phyloP scores from a whole-genome alignment of 1,284 basidiomycete species.

The Marasmius fiardii region DNA sequence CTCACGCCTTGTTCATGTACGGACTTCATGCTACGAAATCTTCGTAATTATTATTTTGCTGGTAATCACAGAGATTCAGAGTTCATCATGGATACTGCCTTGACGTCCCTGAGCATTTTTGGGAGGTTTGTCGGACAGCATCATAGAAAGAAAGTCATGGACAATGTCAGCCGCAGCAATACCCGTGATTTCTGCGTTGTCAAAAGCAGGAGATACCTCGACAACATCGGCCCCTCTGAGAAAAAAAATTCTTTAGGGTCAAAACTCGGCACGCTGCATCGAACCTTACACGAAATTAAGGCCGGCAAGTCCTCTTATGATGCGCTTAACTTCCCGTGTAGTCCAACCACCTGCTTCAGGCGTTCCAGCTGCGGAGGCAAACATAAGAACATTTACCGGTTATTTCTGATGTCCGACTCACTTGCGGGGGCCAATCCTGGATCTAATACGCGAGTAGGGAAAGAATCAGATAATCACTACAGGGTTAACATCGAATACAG shows the following conservation, averaged over 20 bases:
- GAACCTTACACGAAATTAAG: constrained; percentile 41
- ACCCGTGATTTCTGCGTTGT: constrained; percentile 53
- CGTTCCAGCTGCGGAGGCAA: constrained; percentile 39
- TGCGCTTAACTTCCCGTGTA: constrained; percentile 51
- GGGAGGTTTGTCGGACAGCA: constrained; percentile 30
- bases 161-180: constrained; percentile 61
- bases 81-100: neutral
- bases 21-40: constrained; percentile 10
- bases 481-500: neutral
- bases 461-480: neutral
- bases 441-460: constrained; percentile 10
- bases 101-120: constrained; percentile 3
- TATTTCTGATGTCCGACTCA: constrained; percentile 7
- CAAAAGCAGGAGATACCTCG: constrained; percentile 42
- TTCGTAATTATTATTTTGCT: neutral
- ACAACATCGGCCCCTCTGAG: constrained; percentile 48
- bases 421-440: constrained; percentile 23
- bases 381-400: neutral
- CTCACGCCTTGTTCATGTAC: constrained; percentile 2
- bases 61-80: neutral
- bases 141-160: constrained; percentile 58
- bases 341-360: constrained; percentile 58
- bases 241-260: neutral
- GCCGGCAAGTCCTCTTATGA: constrained; percentile 50
- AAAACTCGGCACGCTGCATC: too few relatives aligned